These are phyloP conservation scores for Dissophora ornata DNA, from an alignment of 192 early-diverging fungal species.

Conservation along the genomic window DNA sequence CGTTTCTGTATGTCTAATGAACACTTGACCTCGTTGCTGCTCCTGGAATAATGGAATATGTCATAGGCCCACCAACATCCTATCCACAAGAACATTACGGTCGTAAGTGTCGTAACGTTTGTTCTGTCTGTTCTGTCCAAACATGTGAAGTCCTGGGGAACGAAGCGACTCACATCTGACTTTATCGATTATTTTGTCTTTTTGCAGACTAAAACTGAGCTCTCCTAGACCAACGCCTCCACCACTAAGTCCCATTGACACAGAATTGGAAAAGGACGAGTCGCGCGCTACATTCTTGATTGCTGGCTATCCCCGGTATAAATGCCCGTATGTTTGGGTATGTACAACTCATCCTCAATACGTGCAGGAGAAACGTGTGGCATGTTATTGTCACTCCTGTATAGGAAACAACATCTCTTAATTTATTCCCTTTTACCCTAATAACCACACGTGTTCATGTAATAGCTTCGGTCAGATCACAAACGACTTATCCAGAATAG, in stretches of 20 bases:
- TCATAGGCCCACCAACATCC: slow-evolving; percentile 40
- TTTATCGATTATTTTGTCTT: not conserved
- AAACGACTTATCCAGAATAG: slow-evolving; percentile 59
- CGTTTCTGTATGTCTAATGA: slow-evolving; percentile 3
- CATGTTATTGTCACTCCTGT: too few species aligned
- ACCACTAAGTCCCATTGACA: slow-evolving; percentile 52
- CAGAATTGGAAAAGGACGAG: slow-evolving; percentile 60
- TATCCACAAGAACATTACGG: slow-evolving; percentile 40
- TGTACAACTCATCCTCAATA: slow-evolving; percentile 12
- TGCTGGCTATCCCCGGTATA: slow-evolving; percentile 76
- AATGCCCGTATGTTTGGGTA: slow-evolving; percentile 81
- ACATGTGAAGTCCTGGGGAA: too few species aligned
- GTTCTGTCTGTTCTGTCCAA: not conserved
- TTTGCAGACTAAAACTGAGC: slow-evolving; percentile 26
- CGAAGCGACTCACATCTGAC: not conserved
- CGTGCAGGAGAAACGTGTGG: too few species aligned
- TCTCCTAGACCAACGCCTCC: slow-evolving; percentile 23
- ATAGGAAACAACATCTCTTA: too few species aligned
- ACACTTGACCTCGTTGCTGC: slow-evolving; percentile 26
- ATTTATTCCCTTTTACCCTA: too few species aligned
- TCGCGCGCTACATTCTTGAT: slow-evolving; percentile 69
- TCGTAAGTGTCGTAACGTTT: slow-evolving; percentile 21
- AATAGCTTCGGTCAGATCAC: slow-evolving; percentile 71
- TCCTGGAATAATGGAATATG: not conserved
- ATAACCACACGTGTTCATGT: too few species aligned